Conservation (phyloP, 2,329 filamentous ascomycete genomes). For the Ambrosiella xylebori region DNA sequence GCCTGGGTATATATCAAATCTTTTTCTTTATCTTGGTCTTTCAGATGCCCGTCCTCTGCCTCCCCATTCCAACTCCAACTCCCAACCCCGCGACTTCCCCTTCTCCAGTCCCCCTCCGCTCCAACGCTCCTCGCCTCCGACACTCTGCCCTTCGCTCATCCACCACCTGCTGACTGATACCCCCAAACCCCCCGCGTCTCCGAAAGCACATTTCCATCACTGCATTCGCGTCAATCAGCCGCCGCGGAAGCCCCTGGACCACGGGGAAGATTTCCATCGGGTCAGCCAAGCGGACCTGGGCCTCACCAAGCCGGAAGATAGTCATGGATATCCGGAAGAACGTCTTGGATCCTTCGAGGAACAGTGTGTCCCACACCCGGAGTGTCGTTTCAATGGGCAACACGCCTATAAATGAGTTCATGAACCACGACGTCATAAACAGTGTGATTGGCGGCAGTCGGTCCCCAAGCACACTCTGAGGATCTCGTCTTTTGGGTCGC, state of each 20-base stretch:
- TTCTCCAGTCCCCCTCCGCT: conserved; percentile 16
- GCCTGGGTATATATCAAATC: neutral
- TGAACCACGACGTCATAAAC: conserved; percentile 92
- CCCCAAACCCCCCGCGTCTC: conserved; percentile 61
- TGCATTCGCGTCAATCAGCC: conserved; percentile 62
- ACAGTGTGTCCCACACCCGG: conserved; percentile 88
- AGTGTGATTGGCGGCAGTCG: conserved; percentile 77
- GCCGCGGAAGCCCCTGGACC: conserved; percentile 71
- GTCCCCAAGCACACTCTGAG: conserved; percentile 25
- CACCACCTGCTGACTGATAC: conserved; percentile 65
- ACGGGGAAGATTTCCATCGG: conserved; percentile 94
- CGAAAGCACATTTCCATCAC: conserved; percentile 73
- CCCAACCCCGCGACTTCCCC: conserved; percentile 12
- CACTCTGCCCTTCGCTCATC: conserved; percentile 59
- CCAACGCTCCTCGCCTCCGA: conserved; percentile 34
- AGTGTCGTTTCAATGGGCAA: conserved; percentile 82
- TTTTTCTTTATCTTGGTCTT: neutral
- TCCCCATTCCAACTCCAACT: neutral
- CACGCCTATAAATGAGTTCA: conserved; percentile 90
- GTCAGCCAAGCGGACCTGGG: conserved; percentile 65
- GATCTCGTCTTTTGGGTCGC: conserved; percentile 23
- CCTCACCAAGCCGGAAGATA: conserved; percentile 77
- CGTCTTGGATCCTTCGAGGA: conserved; percentile 88
- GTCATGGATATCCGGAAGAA: conserved; percentile 81
- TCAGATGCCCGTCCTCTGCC: neutral